Conservation (phyloP, 2,329 filamentous ascomycete genomes). For the Teratosphaeria epicoccoides region DNA sequence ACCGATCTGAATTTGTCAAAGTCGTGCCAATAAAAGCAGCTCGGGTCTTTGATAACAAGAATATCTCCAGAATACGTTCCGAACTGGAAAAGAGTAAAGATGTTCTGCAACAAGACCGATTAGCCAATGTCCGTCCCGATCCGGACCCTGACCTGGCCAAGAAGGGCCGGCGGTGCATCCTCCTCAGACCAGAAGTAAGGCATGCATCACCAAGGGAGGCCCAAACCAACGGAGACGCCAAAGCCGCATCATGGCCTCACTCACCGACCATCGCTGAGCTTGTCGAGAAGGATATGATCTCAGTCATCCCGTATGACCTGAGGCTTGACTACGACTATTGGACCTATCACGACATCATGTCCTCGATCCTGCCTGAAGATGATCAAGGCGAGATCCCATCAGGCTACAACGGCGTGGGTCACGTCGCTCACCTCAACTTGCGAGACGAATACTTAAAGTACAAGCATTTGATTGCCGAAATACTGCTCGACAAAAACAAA, state of each 20-base stretch:
- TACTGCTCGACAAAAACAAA: constrained; percentile 83
- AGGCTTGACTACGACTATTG: constrained; percentile 75
- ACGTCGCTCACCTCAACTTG: constrained; percentile 88
- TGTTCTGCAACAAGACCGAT: constrained; percentile 51
- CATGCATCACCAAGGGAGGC: constrained; percentile 29
- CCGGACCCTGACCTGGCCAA: constrained; percentile 46
- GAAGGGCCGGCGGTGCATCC: constrained; percentile 34
- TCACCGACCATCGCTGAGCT: constrained; percentile 58
- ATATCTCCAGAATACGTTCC: constrained; percentile 62
- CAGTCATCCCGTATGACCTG: constrained; percentile 64
- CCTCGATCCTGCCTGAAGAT: constrained; percentile 68
- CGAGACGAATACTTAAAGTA: constrained; percentile 73
- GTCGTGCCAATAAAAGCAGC: constrained; percentile 69
- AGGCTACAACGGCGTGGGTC: constrained; percentile 80
- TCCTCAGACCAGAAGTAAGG: constrained; percentile 35
- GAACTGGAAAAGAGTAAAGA: constrained; percentile 56
- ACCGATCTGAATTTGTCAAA: constrained; percentile 72
- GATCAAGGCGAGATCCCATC: constrained; percentile 70
- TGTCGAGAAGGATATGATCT: constrained; percentile 56
- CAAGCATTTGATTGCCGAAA: constrained; percentile 72
- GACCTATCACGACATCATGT: constrained; percentile 77
- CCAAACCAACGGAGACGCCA: neutral
- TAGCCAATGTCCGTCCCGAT: constrained; percentile 53
- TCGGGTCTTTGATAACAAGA: constrained; percentile 60
- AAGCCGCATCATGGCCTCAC: constrained; percentile 52